These are phyloP conservation scores for Melastoma candidum DNA, from an alignment of 441 rosid genomes.

Conservation along the genomic window DNA sequence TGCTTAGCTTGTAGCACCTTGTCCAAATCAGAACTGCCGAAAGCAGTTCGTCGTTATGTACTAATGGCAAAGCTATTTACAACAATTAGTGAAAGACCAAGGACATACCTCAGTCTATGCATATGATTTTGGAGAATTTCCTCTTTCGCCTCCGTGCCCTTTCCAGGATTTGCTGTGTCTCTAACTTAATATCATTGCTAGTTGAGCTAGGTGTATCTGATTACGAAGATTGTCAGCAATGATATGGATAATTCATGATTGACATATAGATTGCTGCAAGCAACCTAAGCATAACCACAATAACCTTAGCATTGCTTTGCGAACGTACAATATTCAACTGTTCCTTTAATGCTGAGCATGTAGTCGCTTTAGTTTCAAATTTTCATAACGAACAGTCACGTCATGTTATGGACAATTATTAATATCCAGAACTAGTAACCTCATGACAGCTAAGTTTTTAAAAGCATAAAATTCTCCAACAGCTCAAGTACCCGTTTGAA, in stretches of 20 bases:
- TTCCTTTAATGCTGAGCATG: too few species aligned
- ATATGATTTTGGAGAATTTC: slow-evolving; percentile 40
- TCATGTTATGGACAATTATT: too few species aligned
- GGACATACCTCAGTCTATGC: slow-evolving; percentile 49
- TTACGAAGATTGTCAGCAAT: slow-evolving; percentile 8
- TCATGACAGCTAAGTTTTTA: not conserved
- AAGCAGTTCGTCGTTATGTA: not conserved
- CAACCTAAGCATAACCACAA: too few species aligned
- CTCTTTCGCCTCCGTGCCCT: slow-evolving; percentile 74
- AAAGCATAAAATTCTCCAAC: not conserved
- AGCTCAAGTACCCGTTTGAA: slow-evolving; percentile 40
- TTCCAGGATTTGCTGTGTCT: slow-evolving; percentile 53
- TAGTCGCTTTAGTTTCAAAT: too few species aligned
- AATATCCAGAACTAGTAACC: too few species aligned
- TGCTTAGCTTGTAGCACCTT: too few species aligned
- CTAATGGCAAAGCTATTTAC: not conserved
- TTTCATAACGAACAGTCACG: too few species aligned
- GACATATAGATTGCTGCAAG: too few species aligned
- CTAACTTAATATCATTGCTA: slow-evolving; percentile 47
- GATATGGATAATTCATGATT: too few species aligned
- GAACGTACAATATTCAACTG: too few species aligned
- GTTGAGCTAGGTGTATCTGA: slow-evolving; percentile 26
- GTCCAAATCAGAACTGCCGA: too few species aligned
- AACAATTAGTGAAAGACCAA: not conserved
- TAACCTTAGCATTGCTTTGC: too few species aligned